Conservation (phyloP, 768 basidiomycete genomes). For the Kwoniella shandongensis region DNA sequence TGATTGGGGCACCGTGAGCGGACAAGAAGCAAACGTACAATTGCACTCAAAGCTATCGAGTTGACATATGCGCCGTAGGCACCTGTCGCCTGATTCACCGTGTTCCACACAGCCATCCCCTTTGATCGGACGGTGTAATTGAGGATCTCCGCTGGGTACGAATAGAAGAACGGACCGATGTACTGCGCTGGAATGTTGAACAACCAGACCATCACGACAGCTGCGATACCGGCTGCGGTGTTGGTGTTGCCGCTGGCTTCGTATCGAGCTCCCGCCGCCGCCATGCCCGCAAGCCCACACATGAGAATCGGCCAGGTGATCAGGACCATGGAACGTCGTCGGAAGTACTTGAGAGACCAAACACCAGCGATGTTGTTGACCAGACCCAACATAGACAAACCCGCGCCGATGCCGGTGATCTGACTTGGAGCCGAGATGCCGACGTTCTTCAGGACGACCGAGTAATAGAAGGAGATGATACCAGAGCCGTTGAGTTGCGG, state of each 20-base stretch:
- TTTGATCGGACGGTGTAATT: conserved; percentile 28
- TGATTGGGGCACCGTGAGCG: conserved; percentile 2
- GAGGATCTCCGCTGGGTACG: conserved; percentile 30
- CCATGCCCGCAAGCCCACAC: conserved; percentile 8
- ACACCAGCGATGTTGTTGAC: conserved; percentile 7
- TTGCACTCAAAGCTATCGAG: conserved; percentile 20
- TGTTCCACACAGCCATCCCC: conserved; percentile 29
- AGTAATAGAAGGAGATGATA: conserved; percentile 10
- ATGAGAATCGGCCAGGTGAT: conserved; percentile 12
- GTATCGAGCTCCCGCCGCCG: conserved; percentile 1
- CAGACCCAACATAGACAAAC: conserved; percentile 3
- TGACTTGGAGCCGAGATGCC: conserved; percentile 1
- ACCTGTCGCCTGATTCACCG: conserved; percentile 12
- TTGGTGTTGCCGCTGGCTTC: conserved; percentile 7
- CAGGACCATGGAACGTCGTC: conserved; percentile 13
- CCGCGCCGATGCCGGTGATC: conserved; percentile 4
- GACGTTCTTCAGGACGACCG: conserved; percentile 4
- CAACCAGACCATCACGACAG: conserved; percentile 10
- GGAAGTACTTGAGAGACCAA: conserved; percentile 9
- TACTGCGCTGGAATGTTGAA: neutral
- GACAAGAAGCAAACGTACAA: neutral
- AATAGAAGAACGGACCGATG: conserved; percentile 8
- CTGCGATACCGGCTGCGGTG: conserved; percentile 51
- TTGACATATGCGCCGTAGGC: conserved; percentile 24
- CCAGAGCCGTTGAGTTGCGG: conserved; percentile 8